These are phyloP conservation scores for Pleurotus sapidus DNA, from an alignment of 768 basidiomycete species.

Conservation along the genomic window DNA sequence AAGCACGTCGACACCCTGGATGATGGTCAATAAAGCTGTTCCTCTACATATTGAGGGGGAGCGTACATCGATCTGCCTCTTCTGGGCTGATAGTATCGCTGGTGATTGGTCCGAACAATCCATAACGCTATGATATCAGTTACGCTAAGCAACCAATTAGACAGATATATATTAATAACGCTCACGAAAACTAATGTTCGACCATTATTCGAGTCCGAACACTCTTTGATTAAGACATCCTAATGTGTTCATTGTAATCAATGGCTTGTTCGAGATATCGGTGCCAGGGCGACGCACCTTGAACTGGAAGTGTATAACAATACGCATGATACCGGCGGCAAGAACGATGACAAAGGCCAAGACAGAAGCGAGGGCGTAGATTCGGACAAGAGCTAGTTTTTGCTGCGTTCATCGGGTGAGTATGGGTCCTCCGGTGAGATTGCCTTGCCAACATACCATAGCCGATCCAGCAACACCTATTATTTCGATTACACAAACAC, in stretches of 20 bases:
- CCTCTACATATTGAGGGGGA: not conserved
- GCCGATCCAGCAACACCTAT: constrained; percentile 52
- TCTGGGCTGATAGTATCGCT: constrained; percentile 21
- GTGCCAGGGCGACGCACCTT: constrained; percentile 42
- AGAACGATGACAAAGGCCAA: constrained; percentile 46
- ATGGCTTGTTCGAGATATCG: not conserved
- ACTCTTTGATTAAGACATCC: constrained; percentile 59
- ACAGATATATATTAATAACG: not conserved
- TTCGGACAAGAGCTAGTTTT: constrained; percentile 48
- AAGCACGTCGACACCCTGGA: constrained; percentile 61
- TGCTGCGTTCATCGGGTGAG: constrained; percentile 34
- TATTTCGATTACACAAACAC: constrained; percentile 46
- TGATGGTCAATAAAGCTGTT: not conserved
- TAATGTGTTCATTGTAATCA: constrained; percentile 17
- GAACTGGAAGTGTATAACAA: constrained; percentile 63
- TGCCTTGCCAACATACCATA: constrained; percentile 37
- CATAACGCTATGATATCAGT: constrained; percentile 33
- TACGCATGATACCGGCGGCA: constrained; percentile 50
- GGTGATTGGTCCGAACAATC: constrained; percentile 50
- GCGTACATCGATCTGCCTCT: constrained; percentile 49
- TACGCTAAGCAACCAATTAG: not conserved
- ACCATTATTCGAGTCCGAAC: constrained; percentile 37
- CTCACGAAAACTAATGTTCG: constrained; percentile 33
- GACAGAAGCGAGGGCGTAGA: constrained; percentile 52
- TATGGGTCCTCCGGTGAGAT: too few relatives aligned